Conservation (phyloP, 139 green algal species). For the Chlorella sp. region DNA sequence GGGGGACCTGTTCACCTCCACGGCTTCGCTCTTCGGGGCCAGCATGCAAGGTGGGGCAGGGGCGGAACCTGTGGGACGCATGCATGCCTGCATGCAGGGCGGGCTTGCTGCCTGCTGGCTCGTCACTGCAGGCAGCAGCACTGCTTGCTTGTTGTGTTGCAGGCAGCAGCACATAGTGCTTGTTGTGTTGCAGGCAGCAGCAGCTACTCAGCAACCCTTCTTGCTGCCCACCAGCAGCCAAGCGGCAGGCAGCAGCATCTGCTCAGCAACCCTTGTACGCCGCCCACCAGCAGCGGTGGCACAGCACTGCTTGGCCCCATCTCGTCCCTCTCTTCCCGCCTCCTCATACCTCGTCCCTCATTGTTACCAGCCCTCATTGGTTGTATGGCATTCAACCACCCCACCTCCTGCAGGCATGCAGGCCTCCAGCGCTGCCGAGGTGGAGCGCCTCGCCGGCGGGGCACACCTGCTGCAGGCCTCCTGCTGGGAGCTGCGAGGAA, state of each 20-base stretch:
- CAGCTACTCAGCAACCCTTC: neutral
- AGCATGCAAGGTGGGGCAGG: slow-evolving; percentile 23
- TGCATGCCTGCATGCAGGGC: neutral
- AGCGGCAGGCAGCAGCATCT: neutral
- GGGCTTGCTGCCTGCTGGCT: neutral
- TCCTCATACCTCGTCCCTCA: no score
- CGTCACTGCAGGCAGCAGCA: neutral
- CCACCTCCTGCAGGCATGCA: slow-evolving; percentile 3
- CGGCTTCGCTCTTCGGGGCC: slow-evolving; percentile 33
- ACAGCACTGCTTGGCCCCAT: no score
- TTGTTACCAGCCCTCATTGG: no score
- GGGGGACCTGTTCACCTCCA: slow-evolving; percentile 45
- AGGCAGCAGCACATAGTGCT: no score
- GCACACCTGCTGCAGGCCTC: slow-evolving; percentile 56
- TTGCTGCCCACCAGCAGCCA: neutral
- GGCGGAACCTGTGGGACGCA: neutral
- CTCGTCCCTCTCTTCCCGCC: no score
- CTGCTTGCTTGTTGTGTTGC: no score
- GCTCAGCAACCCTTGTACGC: neutral
- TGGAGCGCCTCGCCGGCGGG: slow-evolving; percentile 44
- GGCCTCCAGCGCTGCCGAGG: slow-evolving; percentile 27
- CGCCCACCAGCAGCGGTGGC: no score
- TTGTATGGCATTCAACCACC: no score
- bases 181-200: neutral
- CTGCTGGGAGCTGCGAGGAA: slow-evolving; percentile 48